Evolutionary conservation across 106 monocot species (phyloP), one percentile per base, ranked within the genome.

Genomic region (Amphibolis antarctica): DNA sequence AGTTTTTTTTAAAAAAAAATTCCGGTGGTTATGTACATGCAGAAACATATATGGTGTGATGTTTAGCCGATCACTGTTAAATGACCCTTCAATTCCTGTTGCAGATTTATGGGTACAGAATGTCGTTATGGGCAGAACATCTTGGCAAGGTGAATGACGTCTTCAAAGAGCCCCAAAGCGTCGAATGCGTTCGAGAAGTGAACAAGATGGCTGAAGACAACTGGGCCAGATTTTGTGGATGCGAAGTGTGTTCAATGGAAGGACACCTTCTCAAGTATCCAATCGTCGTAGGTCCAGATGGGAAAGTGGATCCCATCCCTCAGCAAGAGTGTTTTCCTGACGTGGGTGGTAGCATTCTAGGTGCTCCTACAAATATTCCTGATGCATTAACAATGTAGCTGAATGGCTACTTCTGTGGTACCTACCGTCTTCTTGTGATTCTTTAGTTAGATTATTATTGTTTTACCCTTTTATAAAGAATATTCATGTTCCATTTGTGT

Each of bases 81-180:
- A 11, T 55, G 13, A 12, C 28, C 25, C 4, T 2, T 13, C 25
- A 28, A 55, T 25, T 25, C 14, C 1, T 27, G 13, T 48, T 54
- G 51, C 51, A 81, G 76, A 68, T 81, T 19, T 77, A 81, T 56
- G 81, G 76, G 45, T 76, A 81, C 64, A 56, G 81, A 61, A 81
- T 73, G 76, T 81, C 81, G n/a, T 36, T 81, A 25, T 81, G 81
- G 81, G 76, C 64, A 12, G 81, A 81, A 62, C 81, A 81, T 66
- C 50, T 81, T 0, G 81, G 76, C 17, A 28, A 10, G 20, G 44
- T 81, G 15, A 14, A 81, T 27, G 68, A 72, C 22, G 25, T 30
- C 54, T 81, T 76, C 53, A 45, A 68, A 53, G 60, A 81, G 72
- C 80, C 80, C 24, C 20, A 72, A 10, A 72, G 59, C 22, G 14